These are phyloP conservation scores for Solanum infundibuliforme DNA, from an alignment of 257 asterid species.

Conservation along the genomic window DNA sequence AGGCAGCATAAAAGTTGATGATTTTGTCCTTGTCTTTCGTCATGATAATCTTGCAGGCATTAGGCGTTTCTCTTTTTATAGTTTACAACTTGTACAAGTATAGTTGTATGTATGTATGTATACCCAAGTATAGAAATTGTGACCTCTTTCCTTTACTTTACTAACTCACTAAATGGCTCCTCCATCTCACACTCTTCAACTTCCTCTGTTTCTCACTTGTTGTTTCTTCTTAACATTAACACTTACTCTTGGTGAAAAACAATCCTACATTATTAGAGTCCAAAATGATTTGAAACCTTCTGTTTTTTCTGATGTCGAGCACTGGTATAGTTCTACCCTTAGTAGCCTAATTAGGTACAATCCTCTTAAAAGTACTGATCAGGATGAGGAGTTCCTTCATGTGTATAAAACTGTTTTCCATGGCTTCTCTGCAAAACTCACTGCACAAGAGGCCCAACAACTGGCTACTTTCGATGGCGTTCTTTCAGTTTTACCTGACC, in stretches of 20 bases:
- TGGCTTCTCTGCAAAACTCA: slow-evolving; percentile 63
- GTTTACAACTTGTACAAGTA: neutral
- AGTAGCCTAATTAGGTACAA: slow-evolving; percentile 25
- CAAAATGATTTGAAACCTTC: slow-evolving; percentile 58
- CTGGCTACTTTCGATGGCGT: slow-evolving; percentile 35
- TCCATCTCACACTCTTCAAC: neutral
- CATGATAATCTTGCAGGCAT: neutral
- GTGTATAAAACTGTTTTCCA: slow-evolving; percentile 63
- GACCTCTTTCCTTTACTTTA: neutral
- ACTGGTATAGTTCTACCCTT: slow-evolving; percentile 73
- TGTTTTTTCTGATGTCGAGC: slow-evolving; percentile 35
- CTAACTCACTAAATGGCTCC: neutral
- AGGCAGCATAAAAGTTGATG: neutral
- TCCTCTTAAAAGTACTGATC: slow-evolving; percentile 1
- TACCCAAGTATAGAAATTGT: neutral
- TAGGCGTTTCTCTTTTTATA: neutral
- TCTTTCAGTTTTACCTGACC: slow-evolving; percentile 52
- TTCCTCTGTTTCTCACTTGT: neutral
- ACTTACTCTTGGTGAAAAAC: slow-evolving; percentile 2
- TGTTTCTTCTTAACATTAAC: slow-evolving; percentile 3
- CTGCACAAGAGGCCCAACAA: slow-evolving; percentile 33
- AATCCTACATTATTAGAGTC: slow-evolving; percentile 54
- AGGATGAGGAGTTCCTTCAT: slow-evolving; percentile 29
- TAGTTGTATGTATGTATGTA: neutral
- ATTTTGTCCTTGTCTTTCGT: neutral